Percentiles rank a stretch among this genome's conserved stretches.
Conservation (phyloP, 495 filamentous ascomycete genomes). For the Rostrohypoxylon terebratum region DNA sequence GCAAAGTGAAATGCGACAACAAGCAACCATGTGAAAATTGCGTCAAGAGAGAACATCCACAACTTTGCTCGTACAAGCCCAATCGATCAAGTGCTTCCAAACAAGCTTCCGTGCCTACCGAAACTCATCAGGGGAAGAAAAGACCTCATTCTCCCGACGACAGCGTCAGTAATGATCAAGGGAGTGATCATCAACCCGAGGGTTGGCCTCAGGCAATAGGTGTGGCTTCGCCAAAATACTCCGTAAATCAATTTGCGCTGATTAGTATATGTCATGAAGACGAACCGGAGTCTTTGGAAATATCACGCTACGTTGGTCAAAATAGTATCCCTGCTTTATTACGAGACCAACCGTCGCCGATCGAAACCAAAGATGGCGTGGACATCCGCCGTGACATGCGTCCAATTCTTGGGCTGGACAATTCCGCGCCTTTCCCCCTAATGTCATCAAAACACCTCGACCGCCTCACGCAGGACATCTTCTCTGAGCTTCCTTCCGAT, state of each 20-base stretch:
- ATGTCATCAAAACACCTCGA: constrained; percentile 78
- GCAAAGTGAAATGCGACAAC: constrained; percentile 81
- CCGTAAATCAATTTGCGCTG: constrained; percentile 27
- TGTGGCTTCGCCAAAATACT: constrained; percentile 41
- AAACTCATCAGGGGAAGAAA: constrained; percentile 53
- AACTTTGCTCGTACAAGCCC: constrained; percentile 78
- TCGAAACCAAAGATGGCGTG: constrained; percentile 59
- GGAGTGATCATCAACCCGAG: constrained; percentile 56
- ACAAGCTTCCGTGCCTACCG: constrained; percentile 51
- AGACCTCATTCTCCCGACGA: constrained; percentile 61
- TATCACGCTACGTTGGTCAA: constrained; percentile 72
- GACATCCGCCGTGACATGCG: constrained; percentile 74
- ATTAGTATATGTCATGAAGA: constrained; percentile 55
- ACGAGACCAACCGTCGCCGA: constrained; percentile 67
- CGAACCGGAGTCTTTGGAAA: constrained; percentile 73
- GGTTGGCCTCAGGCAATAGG: constrained; percentile 56
- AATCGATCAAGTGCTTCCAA: constrained; percentile 69
- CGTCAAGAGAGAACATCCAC: constrained; percentile 76
- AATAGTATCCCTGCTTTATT: constrained; percentile 74
- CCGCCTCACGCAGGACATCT: constrained; percentile 77
- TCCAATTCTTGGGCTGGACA: constrained; percentile 83
- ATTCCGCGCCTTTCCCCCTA: constrained; percentile 86
- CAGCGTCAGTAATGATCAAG: constrained; percentile 51
- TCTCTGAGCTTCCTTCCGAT: constrained; percentile 71
- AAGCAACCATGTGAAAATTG: constrained; percentile 79